A percentile compares a stretch with the other conserved stretches of the same genome.
These are phyloP conservation scores for Calonectria pauciramosa DNA, from an alignment of 2,329 filamentous ascomycete species.

Conservation along the genomic window DNA sequence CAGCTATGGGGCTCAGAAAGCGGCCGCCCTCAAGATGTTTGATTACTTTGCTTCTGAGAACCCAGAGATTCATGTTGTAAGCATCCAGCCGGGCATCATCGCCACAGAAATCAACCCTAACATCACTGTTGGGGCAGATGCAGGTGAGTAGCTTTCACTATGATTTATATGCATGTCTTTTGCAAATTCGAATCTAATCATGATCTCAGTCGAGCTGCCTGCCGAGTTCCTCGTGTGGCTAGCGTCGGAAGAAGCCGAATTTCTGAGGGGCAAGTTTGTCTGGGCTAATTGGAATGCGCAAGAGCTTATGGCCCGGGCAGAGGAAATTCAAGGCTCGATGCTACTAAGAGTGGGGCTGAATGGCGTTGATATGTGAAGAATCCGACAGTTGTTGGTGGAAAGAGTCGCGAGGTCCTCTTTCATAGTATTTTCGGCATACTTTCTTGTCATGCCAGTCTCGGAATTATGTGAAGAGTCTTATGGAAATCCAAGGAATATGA, in stretches of 20 bases:
- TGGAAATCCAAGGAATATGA: too few species aligned
- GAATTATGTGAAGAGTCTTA: too few species aligned
- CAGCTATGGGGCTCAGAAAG: constrained; percentile 53
- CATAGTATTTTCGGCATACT: too few species aligned
- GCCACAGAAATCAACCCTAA: constrained; percentile 50
- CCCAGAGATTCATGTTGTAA: constrained; percentile 52
- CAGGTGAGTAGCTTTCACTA: background rate
- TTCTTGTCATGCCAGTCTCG: too few species aligned
- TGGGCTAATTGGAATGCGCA: constrained; percentile 53
- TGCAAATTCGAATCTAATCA: background rate
- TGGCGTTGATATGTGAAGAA: background rate
- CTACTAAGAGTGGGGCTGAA: background rate
- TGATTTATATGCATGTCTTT: too few species aligned
- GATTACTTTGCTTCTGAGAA: constrained; percentile 53
- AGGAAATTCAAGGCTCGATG: constrained; percentile 48
- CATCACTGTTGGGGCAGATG: background rate
- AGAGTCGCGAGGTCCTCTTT: too few species aligned
- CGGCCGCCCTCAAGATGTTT: constrained; percentile 51
- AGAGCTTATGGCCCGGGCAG: constrained; percentile 50
- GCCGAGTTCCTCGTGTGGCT: constrained; percentile 35
- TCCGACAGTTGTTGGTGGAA: too few species aligned
- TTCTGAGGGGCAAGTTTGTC: constrained; percentile 50
- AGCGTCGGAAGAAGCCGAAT: constrained; percentile 47
- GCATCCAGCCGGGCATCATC: constrained; percentile 58
- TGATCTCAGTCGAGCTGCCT: constrained; percentile 33